These are phyloP conservation scores for Clarireedia sp. DNA, from an alignment of 2,329 filamentous ascomycete species.

Conservation along the genomic window DNA sequence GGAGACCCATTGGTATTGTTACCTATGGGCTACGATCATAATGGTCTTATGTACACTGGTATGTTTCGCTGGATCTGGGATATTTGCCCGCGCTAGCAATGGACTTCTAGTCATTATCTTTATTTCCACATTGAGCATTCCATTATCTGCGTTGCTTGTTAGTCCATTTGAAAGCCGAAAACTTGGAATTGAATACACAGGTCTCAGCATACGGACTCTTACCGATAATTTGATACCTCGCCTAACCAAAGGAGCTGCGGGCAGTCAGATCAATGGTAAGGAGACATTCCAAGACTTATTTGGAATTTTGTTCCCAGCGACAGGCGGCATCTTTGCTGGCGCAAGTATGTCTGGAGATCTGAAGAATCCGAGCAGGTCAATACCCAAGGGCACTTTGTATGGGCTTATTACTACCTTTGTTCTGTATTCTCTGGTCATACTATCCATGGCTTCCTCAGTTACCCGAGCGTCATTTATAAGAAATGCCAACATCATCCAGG, in stretches of 20 bases:
- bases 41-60: conserved; percentile 65
- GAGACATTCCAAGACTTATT: conserved; percentile 76
- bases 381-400: conserved; percentile 75
- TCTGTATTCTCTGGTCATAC: conserved; percentile 66
- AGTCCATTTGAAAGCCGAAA: conserved; percentile 57
- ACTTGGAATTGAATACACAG: conserved; percentile 68
- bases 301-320: conserved; percentile 72
- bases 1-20: conserved; percentile 68
- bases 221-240: conserved; percentile 64
- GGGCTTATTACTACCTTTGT: conserved; percentile 70
- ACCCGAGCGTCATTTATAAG: conserved; percentile 63
- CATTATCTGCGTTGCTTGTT: conserved; percentile 63
- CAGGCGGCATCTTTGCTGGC: conserved; percentile 55
- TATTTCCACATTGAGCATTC: conserved; percentile 72
- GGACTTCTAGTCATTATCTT: conserved; percentile 63
- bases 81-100: conserved; percentile 76
- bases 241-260: conserved; percentile 53
- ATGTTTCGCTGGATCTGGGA: conserved; percentile 70
- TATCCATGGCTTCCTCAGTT: conserved; percentile 70
- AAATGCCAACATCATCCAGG: conserved; percentile 67
- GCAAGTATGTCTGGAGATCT: conserved; percentile 88
- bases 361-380: conserved; percentile 73
- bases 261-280: conserved; percentile 51
- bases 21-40: conserved; percentile 66
- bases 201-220: conserved; percentile 62